These are phyloP conservation scores for Raphanus raphanistrum DNA, from an alignment of 345 rosid species.

Conservation along the genomic window DNA sequence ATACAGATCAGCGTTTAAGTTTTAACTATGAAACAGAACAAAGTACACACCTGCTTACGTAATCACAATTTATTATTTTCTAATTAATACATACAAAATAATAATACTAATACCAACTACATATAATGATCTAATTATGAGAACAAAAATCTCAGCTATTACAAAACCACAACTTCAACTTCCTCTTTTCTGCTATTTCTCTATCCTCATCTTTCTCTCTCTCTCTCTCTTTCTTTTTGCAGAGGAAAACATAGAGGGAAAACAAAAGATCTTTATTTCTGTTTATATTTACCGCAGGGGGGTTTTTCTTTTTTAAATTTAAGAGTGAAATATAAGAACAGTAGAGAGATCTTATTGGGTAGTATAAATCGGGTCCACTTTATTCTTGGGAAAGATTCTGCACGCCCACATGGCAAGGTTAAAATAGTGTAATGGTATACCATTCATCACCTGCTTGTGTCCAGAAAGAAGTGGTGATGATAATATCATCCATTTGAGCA, in stretches of 20 bases:
- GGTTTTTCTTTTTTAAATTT: background rate
- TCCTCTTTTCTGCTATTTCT: background rate
- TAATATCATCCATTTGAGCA: constrained; percentile 24
- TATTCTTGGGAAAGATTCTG: constrained; percentile 46
- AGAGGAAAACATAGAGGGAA: constrained; percentile 24
- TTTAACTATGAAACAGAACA: constrained; percentile 25
- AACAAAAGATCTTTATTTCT: constrained; percentile 1
- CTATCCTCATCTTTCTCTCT: background rate
- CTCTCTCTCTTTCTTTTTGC: background rate
- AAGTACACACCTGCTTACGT: constrained; percentile 35
- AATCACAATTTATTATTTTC: constrained; percentile 18
- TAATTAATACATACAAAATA: background rate
- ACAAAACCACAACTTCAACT: constrained; percentile 2
- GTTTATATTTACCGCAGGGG: background rate
- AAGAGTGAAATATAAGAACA: constrained; percentile 19
- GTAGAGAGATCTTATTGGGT: constrained; percentile 38
- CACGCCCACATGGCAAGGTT: constrained; percentile 43
- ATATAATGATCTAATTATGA: background rate
- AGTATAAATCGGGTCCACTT: constrained; percentile 38
- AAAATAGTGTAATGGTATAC: constrained; percentile 33
- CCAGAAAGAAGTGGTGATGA: constrained; percentile 28
- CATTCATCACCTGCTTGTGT: constrained; percentile 39
- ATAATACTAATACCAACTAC: background rate
- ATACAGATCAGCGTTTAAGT: constrained; percentile 26
- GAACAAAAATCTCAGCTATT: constrained; percentile 26